Base-by-base conservation (phyloP, 2,329 filamentous ascomycete species). In the Pseudogymnoascus sp. region DNA sequence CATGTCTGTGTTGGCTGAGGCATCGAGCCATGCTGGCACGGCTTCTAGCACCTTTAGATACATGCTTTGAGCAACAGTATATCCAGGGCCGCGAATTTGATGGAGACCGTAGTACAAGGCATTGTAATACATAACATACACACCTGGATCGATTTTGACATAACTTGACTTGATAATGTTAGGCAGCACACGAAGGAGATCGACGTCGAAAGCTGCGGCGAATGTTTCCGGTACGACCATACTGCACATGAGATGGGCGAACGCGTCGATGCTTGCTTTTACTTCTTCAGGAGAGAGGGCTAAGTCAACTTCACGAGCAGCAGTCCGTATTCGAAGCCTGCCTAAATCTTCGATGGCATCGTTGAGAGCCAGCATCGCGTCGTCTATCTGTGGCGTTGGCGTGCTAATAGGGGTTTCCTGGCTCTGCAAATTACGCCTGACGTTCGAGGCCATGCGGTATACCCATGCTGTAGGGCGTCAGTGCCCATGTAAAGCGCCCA, bases 111-210 rank as follows among this genome's bases (percentile, higher is more conserved):
- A 55, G 28, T 55, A 19, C n/a, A 55, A 55, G 45, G 45, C 45
- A 55, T 55, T 55, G n/a, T 55, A 55, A 55, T 55, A 55, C 45
- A 55, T 55, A 55, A 55, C 45, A 16, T 55, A 33, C 9, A 55
- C 45, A 55, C 25, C 45, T 11, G 45, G 45, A 55, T 55, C 45
- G 9, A 55, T 5, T 12, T 55, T 55, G 25, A 55, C 45, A 55
- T 55, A 55, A 30, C 25, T 33, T 19, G 45, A 55, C 45, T 33
- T 33, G 45, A 3, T 55, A 30, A 55, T 55, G 25, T 33, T 19
- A 6, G 45, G 45, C 9, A 55, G 9, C n/a, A 55, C 45, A 55
- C 45, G n/a, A 4, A 52, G 45, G n/a, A 55, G 45, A 12, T 55
- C 45, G 25, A 11, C 5, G 33, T 55, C 45, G 9, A 55, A 33